phyloP scores from a whole-genome alignment of 2,329 filamentous ascomycete species.

The Trichoderma sp. region DNA sequence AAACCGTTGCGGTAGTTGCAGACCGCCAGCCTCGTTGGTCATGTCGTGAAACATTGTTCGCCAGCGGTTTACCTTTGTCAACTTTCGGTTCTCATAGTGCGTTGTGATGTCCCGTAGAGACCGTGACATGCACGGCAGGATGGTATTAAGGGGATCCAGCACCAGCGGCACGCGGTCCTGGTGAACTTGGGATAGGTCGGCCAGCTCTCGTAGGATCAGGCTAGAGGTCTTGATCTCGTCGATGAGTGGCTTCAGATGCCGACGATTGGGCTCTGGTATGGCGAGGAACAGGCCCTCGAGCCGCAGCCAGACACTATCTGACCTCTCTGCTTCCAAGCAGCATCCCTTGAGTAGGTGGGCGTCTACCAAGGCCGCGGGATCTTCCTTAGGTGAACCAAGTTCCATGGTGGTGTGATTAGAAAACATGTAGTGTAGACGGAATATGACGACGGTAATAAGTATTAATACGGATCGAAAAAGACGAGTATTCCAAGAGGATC shows the following conservation, averaged over 20 bases:
- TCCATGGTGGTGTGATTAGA: conserved; percentile 18
- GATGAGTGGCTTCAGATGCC: conserved; percentile 47
- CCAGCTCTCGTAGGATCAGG: conserved; percentile 51
- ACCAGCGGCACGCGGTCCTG: conserved; percentile 48
- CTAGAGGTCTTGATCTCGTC: conserved; percentile 46
- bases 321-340: conserved; percentile 52
- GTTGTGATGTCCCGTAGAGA: conserved; percentile 52
- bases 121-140: conserved; percentile 54
- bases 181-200: conserved; percentile 53
- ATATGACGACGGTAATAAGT: not conserved
- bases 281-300: conserved; percentile 49
- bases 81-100: conserved; percentile 49
- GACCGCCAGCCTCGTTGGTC: conserved; percentile 50
- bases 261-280: conserved; percentile 43
- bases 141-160: conserved; percentile 53
- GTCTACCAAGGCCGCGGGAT: conserved; percentile 30
- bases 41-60: conserved; percentile 56
- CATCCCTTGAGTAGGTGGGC: conserved; percentile 50
- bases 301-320: conserved; percentile 45
- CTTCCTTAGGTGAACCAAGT: conserved; percentile 24
- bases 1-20: conserved; percentile 52
- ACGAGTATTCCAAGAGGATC: not conserved
- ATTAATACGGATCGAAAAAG: not conserved
- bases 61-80: conserved; percentile 52
- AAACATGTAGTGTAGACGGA: not conserved